Evolutionary conservation across 192 early-diverging fungal genomes (phyloP).

Genomic region (Rhizoclosmatium sp.): DNA sequence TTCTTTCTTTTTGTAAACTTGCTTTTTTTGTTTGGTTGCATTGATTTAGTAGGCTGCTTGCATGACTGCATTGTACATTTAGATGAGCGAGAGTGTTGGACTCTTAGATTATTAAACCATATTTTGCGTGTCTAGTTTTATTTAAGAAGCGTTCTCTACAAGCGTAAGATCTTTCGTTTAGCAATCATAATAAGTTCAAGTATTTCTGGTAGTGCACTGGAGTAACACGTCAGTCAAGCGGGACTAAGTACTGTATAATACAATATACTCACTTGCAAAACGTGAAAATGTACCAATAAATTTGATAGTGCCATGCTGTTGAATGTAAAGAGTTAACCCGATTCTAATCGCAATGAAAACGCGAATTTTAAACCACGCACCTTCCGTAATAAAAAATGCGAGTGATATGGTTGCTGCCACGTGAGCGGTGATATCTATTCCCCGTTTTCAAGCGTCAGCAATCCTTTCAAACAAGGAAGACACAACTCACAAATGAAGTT

Average conservation of each 20-base stretch:
- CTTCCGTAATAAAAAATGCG: slow-evolving; percentile 43
- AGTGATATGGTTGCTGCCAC: slow-evolving; percentile 42
- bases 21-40: background rate
- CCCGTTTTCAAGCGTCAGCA: background rate
- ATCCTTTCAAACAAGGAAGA: background rate
- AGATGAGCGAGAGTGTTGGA: background rate
- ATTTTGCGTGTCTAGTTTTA: background rate
- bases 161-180: background rate
- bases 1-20: background rate
- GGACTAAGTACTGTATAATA: background rate
- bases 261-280: slow-evolving; percentile 52
- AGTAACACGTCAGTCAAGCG: background rate
- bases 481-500: slow-evolving; percentile 43
- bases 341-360: too few species aligned
- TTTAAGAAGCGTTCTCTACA: background rate
- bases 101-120: background rate
- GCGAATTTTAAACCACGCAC: background rate
- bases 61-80: background rate
- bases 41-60: background rate
- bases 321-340: too few species aligned
- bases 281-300: slow-evolving; percentile 55
- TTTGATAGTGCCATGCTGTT: slow-evolving; percentile 41
- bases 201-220: background rate
- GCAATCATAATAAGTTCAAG: background rate
- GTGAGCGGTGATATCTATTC: slow-evolving; percentile 44